phyloP scores from a whole-genome alignment of 345 rosid genomes.

The Aurinia saxatilis region DNA sequence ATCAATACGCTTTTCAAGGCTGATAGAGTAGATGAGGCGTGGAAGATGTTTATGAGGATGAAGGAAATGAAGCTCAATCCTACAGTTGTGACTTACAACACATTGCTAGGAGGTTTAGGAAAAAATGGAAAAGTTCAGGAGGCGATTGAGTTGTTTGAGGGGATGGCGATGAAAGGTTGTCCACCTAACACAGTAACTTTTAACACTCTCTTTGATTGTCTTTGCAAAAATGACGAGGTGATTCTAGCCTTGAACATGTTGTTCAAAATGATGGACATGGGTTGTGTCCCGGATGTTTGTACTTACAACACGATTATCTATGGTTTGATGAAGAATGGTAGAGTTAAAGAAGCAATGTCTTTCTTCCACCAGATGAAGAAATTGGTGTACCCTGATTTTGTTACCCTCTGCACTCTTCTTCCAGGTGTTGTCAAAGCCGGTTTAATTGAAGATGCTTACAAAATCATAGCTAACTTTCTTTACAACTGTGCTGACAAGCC shows the following conservation, averaged over 20 bases:
- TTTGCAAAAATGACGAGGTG: constrained; percentile 83
- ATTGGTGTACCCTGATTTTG: constrained; percentile 59
- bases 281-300: constrained; percentile 68
- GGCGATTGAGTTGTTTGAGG: constrained; percentile 49
- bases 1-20: constrained; percentile 75
- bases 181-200: constrained; percentile 71
- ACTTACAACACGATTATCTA: constrained; percentile 77
- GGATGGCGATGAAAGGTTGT: constrained; percentile 55
- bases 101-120: constrained; percentile 68
- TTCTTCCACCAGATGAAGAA: constrained; percentile 90
- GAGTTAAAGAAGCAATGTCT: constrained; percentile 57
- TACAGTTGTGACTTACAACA: constrained; percentile 80
- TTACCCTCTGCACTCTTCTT: constrained; percentile 79
- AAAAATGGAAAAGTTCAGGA: constrained; percentile 60
- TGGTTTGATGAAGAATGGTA: constrained; percentile 58
- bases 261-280: constrained; percentile 48
- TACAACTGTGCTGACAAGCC: constrained; percentile 26
- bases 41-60: constrained; percentile 69
- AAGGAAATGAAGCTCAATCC: constrained; percentile 69
- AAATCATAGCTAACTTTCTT: constrained; percentile 51
- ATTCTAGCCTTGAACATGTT: constrained; percentile 62
- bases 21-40: constrained; percentile 63
- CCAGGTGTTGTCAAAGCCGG: constrained; percentile 71
- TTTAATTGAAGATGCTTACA: constrained; percentile 53
- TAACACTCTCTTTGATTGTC: constrained; percentile 83